Conservation (phyloP, 331 rosid genomes). For the Acacia pycnantha region DNA sequence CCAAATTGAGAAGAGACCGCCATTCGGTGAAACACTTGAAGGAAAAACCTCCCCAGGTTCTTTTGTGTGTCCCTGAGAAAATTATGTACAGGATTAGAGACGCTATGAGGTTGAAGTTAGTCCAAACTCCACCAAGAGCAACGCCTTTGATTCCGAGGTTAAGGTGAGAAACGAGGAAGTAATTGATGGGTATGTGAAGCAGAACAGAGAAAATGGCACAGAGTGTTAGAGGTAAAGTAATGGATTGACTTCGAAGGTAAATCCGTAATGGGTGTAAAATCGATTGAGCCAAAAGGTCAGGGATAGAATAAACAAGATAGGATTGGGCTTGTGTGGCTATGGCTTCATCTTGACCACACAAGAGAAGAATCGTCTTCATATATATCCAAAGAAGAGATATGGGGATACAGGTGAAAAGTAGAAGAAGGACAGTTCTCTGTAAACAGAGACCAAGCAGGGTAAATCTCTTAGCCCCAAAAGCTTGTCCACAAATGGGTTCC, state of each 20-base stretch:
- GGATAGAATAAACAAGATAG: slow-evolving; percentile 71
- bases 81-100: slow-evolving; percentile 59
- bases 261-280: slow-evolving; percentile 88
- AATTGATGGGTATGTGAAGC: slow-evolving; percentile 80
- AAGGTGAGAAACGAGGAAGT: slow-evolving; percentile 55
- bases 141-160: slow-evolving; percentile 73
- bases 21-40: neutral
- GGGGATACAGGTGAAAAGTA: slow-evolving; percentile 59
- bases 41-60: neutral
- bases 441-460: slow-evolving; percentile 68
- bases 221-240: slow-evolving; percentile 77
- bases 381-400: slow-evolving; percentile 80
- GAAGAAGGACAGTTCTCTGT: slow-evolving; percentile 71
- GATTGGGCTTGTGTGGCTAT: slow-evolving; percentile 76
- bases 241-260: slow-evolving; percentile 80
- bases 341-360: slow-evolving; percentile 65
- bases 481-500: slow-evolving; percentile 95
- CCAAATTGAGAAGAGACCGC: neutral
- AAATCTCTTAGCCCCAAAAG: slow-evolving; percentile 76
- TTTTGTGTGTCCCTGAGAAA: neutral
- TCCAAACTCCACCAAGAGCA: slow-evolving; percentile 75
- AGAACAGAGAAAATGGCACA: slow-evolving; percentile 69
- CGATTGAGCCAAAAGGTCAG: slow-evolving; percentile 87
- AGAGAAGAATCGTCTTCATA: slow-evolving; percentile 60
- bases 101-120: slow-evolving; percentile 70